Evolutionary conservation across 371 early-diverging fungal species (phyloP).

Genomic region (Mucor irregularis): DNA sequence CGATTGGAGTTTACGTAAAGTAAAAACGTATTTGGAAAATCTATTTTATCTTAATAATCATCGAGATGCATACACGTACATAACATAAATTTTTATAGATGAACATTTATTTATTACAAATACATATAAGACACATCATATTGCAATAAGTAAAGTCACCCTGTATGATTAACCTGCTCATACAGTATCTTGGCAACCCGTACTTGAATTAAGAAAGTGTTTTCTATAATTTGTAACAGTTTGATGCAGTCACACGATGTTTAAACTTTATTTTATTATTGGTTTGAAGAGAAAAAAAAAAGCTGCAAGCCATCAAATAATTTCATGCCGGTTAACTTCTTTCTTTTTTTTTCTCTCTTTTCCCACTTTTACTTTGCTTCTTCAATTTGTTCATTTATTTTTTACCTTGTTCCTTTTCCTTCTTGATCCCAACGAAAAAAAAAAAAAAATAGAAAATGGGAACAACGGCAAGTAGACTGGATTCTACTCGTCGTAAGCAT

Average conservation of each 20-base stretch:
- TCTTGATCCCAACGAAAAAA: background rate
- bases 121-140: too few species aligned
- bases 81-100: too few species aligned
- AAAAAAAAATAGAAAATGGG: slow-evolving; percentile 12
- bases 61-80: too few species aligned
- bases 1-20: too few species aligned
- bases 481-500: slow-evolving; percentile 6
- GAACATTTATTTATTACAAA: too few species aligned
- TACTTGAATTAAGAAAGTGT: too few species aligned
- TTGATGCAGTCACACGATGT: slow-evolving; percentile 3
- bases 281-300: background rate
- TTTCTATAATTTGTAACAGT: slow-evolving; percentile 2
- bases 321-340: background rate
- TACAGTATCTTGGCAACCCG: too few species aligned
- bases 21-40: too few species aligned
- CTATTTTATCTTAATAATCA: too few species aligned
- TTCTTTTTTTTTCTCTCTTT: slow-evolving; percentile 2
- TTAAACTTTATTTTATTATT: background rate
- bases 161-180: too few species aligned
- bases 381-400: background rate
- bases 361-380: background rate
- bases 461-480: slow-evolving; percentile 16
- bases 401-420: background rate
- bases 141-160: too few species aligned
- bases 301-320: background rate